Evolutionary conservation across 495 filamentous ascomycete species (phyloP), one percentile per base, ranked within the genome.

Genomic region (Umbilicaria muhlenbergii): DNA sequence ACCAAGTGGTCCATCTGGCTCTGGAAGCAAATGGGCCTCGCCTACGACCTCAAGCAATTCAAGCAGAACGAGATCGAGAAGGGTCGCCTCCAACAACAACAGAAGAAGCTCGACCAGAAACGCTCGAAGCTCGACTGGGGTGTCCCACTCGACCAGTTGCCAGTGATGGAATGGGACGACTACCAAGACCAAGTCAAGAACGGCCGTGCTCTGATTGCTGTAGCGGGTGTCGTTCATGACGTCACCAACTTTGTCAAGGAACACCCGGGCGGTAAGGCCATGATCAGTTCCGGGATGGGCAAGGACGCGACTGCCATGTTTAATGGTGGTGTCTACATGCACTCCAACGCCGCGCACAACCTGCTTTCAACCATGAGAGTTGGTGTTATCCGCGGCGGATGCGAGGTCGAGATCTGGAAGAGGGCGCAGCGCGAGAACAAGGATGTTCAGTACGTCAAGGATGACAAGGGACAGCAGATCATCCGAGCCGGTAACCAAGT

Each of bases 371-470:
- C 87, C 52, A 94, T 95, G 86, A 75, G 91, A 51, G 83, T 98
- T 5, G 91, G 86, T 65, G 91, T 98, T 39, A 83, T 98, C 46
- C 86, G 91, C 42, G 91, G 91, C 52, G 91, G 91, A 36, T 88
- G 84, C 58, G 91, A 95, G 60, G 91, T 98, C 43, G 91, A 98
- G 71, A 93, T 98, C 71, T 95, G 91, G 91, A 95, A 95, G 76
- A 84, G 85, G 18, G 78, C 86, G 35, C 81, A 89, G 58, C 72
- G 79, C 62, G 89, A 95, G 67, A 84, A 83, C 67, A 86, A 88
- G 69, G 84, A 88, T 53, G 70, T 77, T 38, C 73, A 78, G 41
- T 77, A 81, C 44, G 71, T 89, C 49, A 84, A 81, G 53, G 92
- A 96, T 57, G 80, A 74, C 7, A 66, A 75, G 34, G 91, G 89